Evolutionary conservation across 2,329 filamentous ascomycete genomes (phyloP), one percentile per base, ranked within the genome.

Genomic region (Fusarium sacchari): DNA sequence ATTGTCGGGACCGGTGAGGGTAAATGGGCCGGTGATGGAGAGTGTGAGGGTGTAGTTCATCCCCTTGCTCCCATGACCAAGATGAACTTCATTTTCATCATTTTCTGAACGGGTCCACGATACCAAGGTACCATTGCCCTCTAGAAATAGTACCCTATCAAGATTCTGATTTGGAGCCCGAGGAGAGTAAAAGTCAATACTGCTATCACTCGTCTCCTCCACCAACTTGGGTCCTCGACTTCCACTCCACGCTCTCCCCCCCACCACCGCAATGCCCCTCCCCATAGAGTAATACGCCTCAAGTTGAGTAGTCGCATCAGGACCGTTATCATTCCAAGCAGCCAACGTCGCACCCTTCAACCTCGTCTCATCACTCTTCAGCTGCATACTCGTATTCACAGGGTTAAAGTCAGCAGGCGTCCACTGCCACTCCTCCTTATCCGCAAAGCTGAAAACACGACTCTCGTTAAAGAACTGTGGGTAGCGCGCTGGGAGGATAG

Each of bases 231-330:
- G 42, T 18, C 60, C 67, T 7, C 66, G 67, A 17, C 42, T 65
- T 2, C 66, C 66, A 20, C 60, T 56, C 67, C 67, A 70, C 10
- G 60, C 66, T 1, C 66, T 49, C 20, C 53, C 67, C 50, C 67
- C 67, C 4, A 70, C 53, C 2, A 70, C 18, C 17, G 66, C 66
- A 15, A 70, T 70, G 13, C 67, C 67, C 1, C 66, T 67, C 10
- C 67, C 55, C 67, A 70, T 70, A 2, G 67, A 70, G 14, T 70
- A 70, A 22, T 70, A 70, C 2, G 67, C 67, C 4, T 70, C 67
- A 39, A 70, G 37, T 3, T 70, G 67, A 0, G 67, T 70, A 15
- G 42, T 70, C 4, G 66, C 47, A 43, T 66, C 67, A 6, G 67
- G 66, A 0, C 66, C 67, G 9, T 70, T 70, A 5, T 70, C 67